Conservation (phyloP, 345 rosid genomes). For the Balakata baccata region DNA sequence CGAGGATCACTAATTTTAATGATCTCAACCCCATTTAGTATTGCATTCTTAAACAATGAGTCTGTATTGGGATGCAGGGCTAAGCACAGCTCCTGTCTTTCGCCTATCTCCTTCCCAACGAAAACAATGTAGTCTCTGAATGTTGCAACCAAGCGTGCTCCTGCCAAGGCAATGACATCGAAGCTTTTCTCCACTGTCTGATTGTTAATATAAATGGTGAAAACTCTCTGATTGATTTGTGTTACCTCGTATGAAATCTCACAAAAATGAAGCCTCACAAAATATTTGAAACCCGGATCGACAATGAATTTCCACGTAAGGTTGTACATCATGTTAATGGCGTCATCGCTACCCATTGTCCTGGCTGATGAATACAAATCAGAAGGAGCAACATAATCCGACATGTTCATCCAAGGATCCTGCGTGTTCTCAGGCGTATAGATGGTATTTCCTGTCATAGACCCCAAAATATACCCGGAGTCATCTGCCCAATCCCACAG, state of each 20-base stretch:
- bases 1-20: background rate
- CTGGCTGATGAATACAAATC: background rate
- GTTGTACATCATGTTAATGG: conserved; percentile 7
- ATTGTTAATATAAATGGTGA: conserved; percentile 3
- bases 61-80: conserved; percentile 6
- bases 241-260: conserved; percentile 2
- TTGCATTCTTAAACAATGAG: background rate
- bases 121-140: background rate
- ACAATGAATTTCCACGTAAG: conserved; percentile 13
- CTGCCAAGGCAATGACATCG: conserved; percentile 7
- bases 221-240: background rate
- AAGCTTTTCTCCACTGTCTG: background rate
- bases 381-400: background rate
- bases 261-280: conserved; percentile 25
- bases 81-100: background rate
- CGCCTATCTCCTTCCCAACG: background rate
- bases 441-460: background rate
- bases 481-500: background rate
- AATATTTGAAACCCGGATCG: conserved; percentile 15
- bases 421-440: background rate
- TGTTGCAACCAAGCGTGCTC: background rate
- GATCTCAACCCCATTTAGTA: conserved; percentile 19
- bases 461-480: background rate
- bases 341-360: conserved; percentile 5
- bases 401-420: background rate